Evolutionary conservation across 75 land plant genomes (phyloP), one percentile per base, ranked within the genome.

Genomic region (Selaginella moellendorffii): DNA sequence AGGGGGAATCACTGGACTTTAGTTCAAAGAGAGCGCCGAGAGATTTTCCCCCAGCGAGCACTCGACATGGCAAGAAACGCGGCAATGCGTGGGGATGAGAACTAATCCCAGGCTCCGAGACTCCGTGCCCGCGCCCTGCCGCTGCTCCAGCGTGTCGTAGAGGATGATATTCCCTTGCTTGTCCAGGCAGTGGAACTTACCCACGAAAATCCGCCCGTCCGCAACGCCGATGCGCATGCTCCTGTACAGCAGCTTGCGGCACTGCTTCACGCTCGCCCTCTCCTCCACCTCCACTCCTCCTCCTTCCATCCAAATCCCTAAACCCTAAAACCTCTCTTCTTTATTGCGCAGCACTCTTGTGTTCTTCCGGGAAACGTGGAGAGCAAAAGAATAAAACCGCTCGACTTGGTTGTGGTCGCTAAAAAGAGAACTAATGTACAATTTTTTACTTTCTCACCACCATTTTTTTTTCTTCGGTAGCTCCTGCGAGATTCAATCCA

Each of bases 131-230:
- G 54, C 21, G 0, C 72, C 70, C 66, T 74, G 76, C 12, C 88
- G 78, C 31, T 77, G 84, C 75, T 87, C 97, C 26, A 87, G 66
- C 2, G 97, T 72, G 54, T 91, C 97, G 61, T 91, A 83, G 18
- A 91, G 80, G 31, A 91, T 82, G 46, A 91, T 80, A 76, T 91
- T 91, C 0, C 97, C 97, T 69, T 91, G 97, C 72, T 91, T 91
- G 72, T 91, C 97, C 5, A 91, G 67, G 76, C 97, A 91, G 59
- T 87, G 77, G 54, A 91, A 87, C 54, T 17, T 59, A 22, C 93
- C 97, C 53, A 75, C 42, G 69, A 87, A 90, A 69, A 91, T 77
- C 2, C 97, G 76, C 18, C 95, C 93, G 58, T 91, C 97, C 0
- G 62, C 63, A 24, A 91, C 85, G 0, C 85, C 86, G 1, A 91